phyloP scores from a whole-genome alignment of 31 red algal genomes.

The Porphyra umbilicalis region DNA sequence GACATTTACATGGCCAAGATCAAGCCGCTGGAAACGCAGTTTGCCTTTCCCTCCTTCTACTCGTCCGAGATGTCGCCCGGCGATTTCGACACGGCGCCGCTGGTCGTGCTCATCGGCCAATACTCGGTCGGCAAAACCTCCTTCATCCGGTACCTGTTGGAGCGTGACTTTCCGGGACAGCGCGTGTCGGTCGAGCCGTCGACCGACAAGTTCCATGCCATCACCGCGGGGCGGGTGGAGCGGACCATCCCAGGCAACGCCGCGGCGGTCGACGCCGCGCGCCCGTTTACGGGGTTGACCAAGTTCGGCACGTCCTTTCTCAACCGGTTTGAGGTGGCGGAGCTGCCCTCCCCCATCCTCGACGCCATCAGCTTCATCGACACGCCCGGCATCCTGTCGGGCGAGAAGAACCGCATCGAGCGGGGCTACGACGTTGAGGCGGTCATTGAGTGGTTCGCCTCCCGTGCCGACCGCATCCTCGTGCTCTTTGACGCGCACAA shows the following conservation, averaged over 20 bases:
- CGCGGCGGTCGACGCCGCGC: conserved; percentile 49
- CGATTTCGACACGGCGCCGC: conserved; percentile 66
- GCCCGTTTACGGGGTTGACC: conserved; percentile 54
- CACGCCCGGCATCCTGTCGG: conserved; percentile 77
- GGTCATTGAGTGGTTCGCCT: conserved; percentile 84
- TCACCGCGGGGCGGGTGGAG: conserved; percentile 61
- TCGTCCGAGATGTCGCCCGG: conserved; percentile 59
- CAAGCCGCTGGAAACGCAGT: conserved; percentile 62
- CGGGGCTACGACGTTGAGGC: conserved; percentile 71
- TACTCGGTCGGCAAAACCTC: conserved; percentile 82
- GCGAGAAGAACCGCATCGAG: conserved; percentile 71
- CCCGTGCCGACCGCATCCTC: conserved; percentile 63
- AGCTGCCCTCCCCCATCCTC: conserved; percentile 67
- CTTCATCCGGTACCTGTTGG: conserved; percentile 76
- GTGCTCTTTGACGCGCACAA: conserved; percentile 78
- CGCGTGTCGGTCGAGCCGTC: conserved; percentile 73
- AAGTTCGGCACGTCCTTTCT: conserved; percentile 73
- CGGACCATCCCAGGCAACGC: conserved; percentile 70
- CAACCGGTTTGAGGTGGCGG: conserved; percentile 63
- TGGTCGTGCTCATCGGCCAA: conserved; percentile 65
- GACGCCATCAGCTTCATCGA: conserved; percentile 74
- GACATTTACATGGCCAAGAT: conserved; percentile 81
- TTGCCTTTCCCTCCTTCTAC: conserved; percentile 73
- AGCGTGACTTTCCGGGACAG: conserved; percentile 73
- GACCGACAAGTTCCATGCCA: conserved; percentile 66